Evolutionary conservation across 2,329 filamentous ascomycete species (phyloP).

Genomic region (Rhinocladiella mackenziei): DNA sequence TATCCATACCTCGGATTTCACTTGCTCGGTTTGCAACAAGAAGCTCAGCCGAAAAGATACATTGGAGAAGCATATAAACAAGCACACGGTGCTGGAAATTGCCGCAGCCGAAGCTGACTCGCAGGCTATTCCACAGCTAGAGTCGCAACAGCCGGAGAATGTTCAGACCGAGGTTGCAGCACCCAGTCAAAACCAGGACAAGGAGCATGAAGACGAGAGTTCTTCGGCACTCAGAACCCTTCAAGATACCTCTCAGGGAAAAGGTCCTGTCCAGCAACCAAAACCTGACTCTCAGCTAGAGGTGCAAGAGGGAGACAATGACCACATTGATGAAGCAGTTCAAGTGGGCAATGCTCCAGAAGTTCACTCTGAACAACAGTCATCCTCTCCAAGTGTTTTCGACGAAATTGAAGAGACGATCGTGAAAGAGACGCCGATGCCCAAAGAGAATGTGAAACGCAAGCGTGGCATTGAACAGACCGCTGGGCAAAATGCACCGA

Average conservation of each 20-base stretch:
- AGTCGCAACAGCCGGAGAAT: not conserved
- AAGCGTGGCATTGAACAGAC: conserved; percentile 9
- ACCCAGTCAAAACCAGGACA: not conserved
- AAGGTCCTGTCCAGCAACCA: not conserved
- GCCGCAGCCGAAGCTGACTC: conserved; percentile 9
- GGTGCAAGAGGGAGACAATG: not conserved
- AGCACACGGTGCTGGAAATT: conserved; percentile 12
- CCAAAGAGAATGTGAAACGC: conserved; percentile 11
- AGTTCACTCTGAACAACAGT: conserved; percentile 3
- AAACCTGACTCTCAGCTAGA: not conserved
- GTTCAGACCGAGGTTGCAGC: not conserved
- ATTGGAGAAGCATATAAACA: conserved; percentile 16
- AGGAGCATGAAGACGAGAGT: conserved; percentile 4
- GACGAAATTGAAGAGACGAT: conserved; percentile 6
- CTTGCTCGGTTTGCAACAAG: conserved; percentile 22
- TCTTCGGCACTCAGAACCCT: too few relatives aligned
- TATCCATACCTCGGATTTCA: conserved; percentile 14
- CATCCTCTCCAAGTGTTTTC: conserved; percentile 11
- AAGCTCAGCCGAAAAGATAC: conserved; percentile 15
- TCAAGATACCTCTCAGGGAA: conserved; percentile 2
- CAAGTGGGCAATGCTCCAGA: not conserved
- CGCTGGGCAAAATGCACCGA: not conserved
- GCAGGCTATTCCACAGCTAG: not conserved
- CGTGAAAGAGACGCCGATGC: conserved; percentile 10
- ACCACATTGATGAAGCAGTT: not conserved